Percentiles rank a stretch among this genome's conserved stretches.
phyloP scores from a whole-genome alignment of 495 filamentous ascomycete genomes.

The Penicillium fimorum region DNA sequence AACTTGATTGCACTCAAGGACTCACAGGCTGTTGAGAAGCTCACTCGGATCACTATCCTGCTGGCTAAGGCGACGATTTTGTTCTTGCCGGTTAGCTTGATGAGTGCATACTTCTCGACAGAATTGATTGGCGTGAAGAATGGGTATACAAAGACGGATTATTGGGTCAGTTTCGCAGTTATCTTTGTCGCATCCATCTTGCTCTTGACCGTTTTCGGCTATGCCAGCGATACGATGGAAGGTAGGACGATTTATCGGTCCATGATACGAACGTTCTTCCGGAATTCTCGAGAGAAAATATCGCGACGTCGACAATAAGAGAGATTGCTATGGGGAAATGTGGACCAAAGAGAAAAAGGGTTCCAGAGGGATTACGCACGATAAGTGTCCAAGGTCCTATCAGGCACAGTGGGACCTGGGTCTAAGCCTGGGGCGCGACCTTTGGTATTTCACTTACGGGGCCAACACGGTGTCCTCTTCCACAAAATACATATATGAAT shows the following conservation, averaged over 20 bases:
- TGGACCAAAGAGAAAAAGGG: background rate
- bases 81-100: constrained; percentile 79
- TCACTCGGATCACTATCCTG: constrained; percentile 79
- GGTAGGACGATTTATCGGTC: constrained; percentile 51
- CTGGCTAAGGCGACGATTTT: constrained; percentile 80
- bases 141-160: constrained; percentile 59
- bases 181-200: constrained; percentile 63
- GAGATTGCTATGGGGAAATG: background rate
- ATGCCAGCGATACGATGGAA: constrained; percentile 49
- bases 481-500: no score
- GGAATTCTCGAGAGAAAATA: constrained; percentile 29
- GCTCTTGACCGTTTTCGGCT: constrained; percentile 49
- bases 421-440: constrained; percentile 10
- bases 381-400: constrained; percentile 24
- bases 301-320: background rate
- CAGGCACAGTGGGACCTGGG: constrained; percentile 8
- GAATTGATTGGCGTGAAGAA: constrained; percentile 59
- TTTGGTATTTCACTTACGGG: constrained; percentile 23
- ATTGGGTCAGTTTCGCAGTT: constrained; percentile 72
- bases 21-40: constrained; percentile 71
- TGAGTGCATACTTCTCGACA: constrained; percentile 82
- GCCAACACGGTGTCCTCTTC: constrained; percentile 50
- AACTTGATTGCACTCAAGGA: constrained; percentile 85
- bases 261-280: constrained; percentile 41
- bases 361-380: constrained; percentile 5